A percentile compares a stretch with the other conserved stretches of the same genome.
Conservation (phyloP, 1,139 yeast species). For the Blastobotrys ciferrii region DNA sequence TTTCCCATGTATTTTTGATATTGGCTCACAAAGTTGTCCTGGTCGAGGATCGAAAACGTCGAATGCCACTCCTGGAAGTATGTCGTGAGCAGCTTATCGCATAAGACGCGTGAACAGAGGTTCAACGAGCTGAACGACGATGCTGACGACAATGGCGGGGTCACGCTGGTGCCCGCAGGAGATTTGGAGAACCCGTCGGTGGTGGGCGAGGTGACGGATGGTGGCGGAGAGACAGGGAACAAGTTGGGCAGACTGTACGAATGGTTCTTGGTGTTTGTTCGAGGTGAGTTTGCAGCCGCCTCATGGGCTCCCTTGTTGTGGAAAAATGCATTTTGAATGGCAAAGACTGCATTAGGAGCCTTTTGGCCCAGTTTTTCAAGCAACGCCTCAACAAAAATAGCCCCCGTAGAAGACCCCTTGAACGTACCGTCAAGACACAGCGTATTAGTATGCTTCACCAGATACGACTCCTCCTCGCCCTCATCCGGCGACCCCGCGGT, state of each 20-base stretch:
- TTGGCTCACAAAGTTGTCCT: conserved; percentile 57
- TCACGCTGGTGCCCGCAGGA: background rate
- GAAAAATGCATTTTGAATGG: conserved; percentile 1
- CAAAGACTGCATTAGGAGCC: conserved; percentile 22
- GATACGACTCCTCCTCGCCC: conserved; percentile 31
- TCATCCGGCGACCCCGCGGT: background rate
- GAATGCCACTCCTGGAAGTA: conserved; percentile 82
- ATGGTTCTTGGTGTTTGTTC: background rate
- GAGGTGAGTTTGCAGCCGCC: background rate
- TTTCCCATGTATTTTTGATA: conserved; percentile 46
- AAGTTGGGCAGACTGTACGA: background rate
- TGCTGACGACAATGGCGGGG: background rate
- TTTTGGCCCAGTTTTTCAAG: conserved; percentile 30
- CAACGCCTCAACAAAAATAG: conserved; percentile 33
- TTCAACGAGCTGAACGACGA: conserved; percentile 9
- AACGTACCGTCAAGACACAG: conserved; percentile 33
- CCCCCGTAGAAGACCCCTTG: conserved; percentile 38
- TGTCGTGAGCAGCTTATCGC: conserved; percentile 38
- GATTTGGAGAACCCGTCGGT: background rate
- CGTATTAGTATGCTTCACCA: conserved; percentile 31
- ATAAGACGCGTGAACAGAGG: conserved; percentile 27
- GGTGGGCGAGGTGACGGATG: background rate
- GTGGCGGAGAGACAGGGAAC: conserved; percentile 2
- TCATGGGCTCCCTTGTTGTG: background rate
- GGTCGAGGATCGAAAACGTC: conserved; percentile 65